Conservation (phyloP, 2,329 filamentous ascomycete species). For the Fusarium sororula region DNA sequence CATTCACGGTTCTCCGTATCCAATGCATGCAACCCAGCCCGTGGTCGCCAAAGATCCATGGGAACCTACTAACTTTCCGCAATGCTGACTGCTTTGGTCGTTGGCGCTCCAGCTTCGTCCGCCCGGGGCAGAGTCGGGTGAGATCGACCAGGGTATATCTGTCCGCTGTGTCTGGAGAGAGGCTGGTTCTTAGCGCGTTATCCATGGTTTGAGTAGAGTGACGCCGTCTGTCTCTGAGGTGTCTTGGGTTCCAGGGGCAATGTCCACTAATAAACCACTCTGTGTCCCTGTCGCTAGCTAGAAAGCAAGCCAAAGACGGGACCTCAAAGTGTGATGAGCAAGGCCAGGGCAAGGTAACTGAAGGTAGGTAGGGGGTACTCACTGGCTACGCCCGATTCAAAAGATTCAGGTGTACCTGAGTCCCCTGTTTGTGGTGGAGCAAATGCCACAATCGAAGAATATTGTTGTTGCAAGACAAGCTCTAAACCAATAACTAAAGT, state of each 20-base stretch:
- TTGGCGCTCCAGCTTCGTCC: conserved; percentile 24
- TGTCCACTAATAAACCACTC: not conserved
- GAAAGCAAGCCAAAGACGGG: not conserved
- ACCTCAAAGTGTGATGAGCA: not conserved
- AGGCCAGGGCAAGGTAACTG: not conserved
- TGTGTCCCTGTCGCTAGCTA: not conserved
- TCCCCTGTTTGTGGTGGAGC: conserved; percentile 8
- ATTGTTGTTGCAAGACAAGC: not conserved
- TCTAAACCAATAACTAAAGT: not conserved
- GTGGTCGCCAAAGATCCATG: conserved; percentile 17
- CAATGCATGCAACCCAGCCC: conserved; percentile 6
- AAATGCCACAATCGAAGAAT: not conserved
- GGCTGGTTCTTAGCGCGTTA: not conserved
- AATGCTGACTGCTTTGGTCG: conserved; percentile 32
- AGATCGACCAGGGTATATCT: conserved; percentile 2
- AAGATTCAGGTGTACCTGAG: conserved; percentile 33
- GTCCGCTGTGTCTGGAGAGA: conserved; percentile 11
- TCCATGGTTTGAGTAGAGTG: not conserved
- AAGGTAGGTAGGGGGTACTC: not conserved
- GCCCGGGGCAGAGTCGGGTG: conserved; percentile 16
- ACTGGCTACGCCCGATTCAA: conserved; percentile 13
- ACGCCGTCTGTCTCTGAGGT: not conserved
- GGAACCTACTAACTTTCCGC: conserved; percentile 27
- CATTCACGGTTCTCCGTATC: not conserved
- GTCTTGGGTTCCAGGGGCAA: not conserved